Evolutionary conservation across 192 early-diverging fungal species (phyloP).

Genomic region (Backusella tuberculispora): DNA sequence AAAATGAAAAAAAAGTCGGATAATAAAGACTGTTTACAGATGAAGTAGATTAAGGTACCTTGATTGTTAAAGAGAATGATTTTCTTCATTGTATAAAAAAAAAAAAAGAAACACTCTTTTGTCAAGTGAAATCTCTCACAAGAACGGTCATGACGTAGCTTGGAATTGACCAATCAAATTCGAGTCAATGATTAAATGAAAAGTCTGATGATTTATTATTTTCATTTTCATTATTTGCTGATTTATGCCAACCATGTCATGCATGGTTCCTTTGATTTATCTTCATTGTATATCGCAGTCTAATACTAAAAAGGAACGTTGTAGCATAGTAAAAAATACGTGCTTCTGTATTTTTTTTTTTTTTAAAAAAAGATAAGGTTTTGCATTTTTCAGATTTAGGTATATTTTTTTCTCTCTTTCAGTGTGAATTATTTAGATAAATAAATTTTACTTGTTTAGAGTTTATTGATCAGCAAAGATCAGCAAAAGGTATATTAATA

Average conservation of each 20-base stretch:
- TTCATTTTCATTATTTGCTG: not conserved
- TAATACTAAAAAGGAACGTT: not conserved
- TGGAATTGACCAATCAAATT: conserved; percentile 9
- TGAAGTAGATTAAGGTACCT: conserved; percentile 7
- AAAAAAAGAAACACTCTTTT: conserved; percentile 12
- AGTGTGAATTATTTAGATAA: too few relatives aligned
- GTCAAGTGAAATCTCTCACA: conserved; percentile 13
- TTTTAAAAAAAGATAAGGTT: too few relatives aligned
- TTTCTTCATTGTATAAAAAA: conserved; percentile 7
- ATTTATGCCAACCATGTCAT: too few relatives aligned
- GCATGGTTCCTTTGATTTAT: too few relatives aligned
- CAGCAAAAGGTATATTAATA: too few relatives aligned
- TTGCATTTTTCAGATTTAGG: too few relatives aligned
- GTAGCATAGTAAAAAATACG: not conserved
- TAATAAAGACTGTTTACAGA: not conserved
- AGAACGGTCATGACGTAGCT: conserved; percentile 9
- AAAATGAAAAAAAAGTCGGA: not conserved
- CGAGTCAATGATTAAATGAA: not conserved
- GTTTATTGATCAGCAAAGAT: too few relatives aligned
- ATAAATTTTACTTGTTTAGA: too few relatives aligned
- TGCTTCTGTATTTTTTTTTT: not conserved
- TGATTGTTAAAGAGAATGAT: conserved; percentile 13
- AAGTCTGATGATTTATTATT: not conserved
- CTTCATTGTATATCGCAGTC: too few relatives aligned
- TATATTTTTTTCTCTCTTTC: too few relatives aligned